Evolutionary conservation across 148 eudicot species (phyloP), one percentile per base, ranked within the genome.

Genomic region (Silene latifolia): DNA sequence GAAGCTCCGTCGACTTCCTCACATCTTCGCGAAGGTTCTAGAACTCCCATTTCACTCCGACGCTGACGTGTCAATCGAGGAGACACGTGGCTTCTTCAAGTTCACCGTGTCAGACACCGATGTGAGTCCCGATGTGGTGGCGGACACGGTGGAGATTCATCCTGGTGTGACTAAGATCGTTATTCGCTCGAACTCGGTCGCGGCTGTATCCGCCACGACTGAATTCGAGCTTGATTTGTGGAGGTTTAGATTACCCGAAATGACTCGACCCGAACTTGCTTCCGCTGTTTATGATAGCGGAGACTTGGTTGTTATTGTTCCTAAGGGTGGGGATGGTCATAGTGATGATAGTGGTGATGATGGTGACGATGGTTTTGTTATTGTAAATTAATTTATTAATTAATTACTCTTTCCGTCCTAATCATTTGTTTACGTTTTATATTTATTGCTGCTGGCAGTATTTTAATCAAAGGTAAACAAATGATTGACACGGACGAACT

Each of bases 11-110:
- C 76, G 97, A 21, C 90, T 92, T 59, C 96, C 97, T 0, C 96
- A 90, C 85, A 87, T 92, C 82, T 92, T 92, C 83, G 87, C 88
- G n/a, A 92, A 89, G 72, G 98, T 93, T 60, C 87, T 93, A 5
- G 97, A 88, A 48, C 93, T 93, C 0, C 97, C 98, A 7, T 91
- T 93, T 70, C 87, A 82, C 72, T 82, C 97, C 11, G 93, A 91
- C 82, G 87, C 93, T 29, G 91, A 91, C 73, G 93, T 94, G 17
- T 76, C 80, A 4, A 59, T 94, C 76, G 80, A 85, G 11, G 97
- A 94, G 20, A 88, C 90, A 73, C 23, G 72, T 21, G 82, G 73
- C 0, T 85, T 65, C 19, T 78, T 94, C 80, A 76, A 83, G 18
- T 94, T 91, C 81, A 79, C 85, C 56, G 96, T 85, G 13, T 78